Evolutionary conservation across 495 filamentous ascomycete species (phyloP).

Genomic region (Penicillium crystallinum): DNA sequence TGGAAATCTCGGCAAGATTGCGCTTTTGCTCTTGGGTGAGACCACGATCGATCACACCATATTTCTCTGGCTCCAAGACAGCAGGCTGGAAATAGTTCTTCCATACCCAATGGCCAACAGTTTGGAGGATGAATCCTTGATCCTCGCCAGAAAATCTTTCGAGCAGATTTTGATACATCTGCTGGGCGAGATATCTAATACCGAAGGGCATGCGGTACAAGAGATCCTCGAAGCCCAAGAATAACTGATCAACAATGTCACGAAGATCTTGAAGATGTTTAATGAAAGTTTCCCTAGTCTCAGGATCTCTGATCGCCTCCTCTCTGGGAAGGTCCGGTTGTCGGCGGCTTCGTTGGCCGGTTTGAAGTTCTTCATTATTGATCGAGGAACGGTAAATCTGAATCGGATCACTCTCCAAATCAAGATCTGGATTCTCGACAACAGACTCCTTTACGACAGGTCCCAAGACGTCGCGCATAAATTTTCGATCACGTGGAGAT

Average conservation of each 20-base stretch:
- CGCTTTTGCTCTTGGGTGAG: slow-evolving; percentile 88
- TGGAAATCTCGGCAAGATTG: slow-evolving; percentile 85
- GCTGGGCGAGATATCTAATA: slow-evolving; percentile 79
- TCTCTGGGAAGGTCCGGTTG: slow-evolving; percentile 80
- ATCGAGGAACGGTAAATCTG: slow-evolving; percentile 93
- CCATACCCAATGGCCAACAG: slow-evolving; percentile 88
- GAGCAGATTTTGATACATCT: slow-evolving; percentile 74
- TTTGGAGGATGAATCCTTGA: slow-evolving; percentile 70
- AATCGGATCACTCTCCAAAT: slow-evolving; percentile 94
- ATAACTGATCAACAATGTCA: slow-evolving; percentile 87
- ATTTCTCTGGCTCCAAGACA: slow-evolving; percentile 77
- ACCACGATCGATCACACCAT: slow-evolving; percentile 81
- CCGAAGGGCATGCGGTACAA: slow-evolving; percentile 90
- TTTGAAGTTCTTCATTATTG: slow-evolving; percentile 94
- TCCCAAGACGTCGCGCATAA: slow-evolving; percentile 77
- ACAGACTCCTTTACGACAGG: slow-evolving; percentile 80
- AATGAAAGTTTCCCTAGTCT: slow-evolving; percentile 88
- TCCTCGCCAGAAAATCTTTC: slow-evolving; percentile 74
- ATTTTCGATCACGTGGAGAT: slow-evolving; percentile 88
- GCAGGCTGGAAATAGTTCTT: slow-evolving; percentile 90
- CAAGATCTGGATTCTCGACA: slow-evolving; percentile 82
- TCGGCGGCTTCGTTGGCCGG: slow-evolving; percentile 74
- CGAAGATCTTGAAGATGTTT: slow-evolving; percentile 88
- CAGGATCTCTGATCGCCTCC: slow-evolving; percentile 85
- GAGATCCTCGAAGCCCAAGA: slow-evolving; percentile 72